phyloP scores from a whole-genome alignment of 176 grass and related monocot genomes.

The Tuctoria greenei region DNA sequence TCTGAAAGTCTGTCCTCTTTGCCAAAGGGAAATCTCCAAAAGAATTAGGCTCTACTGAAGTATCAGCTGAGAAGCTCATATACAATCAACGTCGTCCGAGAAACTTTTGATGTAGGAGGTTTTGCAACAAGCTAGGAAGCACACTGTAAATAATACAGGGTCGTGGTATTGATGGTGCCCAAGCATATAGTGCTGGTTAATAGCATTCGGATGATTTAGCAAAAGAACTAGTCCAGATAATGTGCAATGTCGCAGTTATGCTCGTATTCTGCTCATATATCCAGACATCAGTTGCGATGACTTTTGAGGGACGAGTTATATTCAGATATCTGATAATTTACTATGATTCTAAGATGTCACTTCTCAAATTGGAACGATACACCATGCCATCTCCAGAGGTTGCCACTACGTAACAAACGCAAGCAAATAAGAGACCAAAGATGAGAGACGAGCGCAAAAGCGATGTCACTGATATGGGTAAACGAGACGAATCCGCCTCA shows the following conservation, averaged over 20 bases:
- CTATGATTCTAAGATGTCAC: neutral
- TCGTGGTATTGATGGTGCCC: neutral
- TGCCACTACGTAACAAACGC: too few relatives aligned
- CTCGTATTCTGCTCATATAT: neutral
- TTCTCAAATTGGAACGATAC: too few relatives aligned
- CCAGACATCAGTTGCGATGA: neutral
- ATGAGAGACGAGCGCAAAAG: too few relatives aligned
- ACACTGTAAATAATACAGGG: conserved; percentile 29
- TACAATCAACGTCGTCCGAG: neutral
- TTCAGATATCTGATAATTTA: neutral
- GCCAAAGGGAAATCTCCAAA: conserved; percentile 59
- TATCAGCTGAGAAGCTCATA: conserved; percentile 1
- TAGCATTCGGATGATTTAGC: neutral
- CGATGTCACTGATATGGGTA: too few relatives aligned
- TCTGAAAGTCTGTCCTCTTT: conserved; percentile 68
- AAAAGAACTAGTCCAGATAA: neutral
- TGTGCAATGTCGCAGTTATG: neutral
- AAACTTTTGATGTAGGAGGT: neutral
- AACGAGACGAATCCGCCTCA: too few relatives aligned
- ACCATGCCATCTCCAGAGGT: too few relatives aligned
- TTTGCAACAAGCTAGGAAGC: neutral
- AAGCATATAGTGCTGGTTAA: neutral
- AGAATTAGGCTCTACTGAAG: conserved; percentile 75
- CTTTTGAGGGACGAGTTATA: neutral
- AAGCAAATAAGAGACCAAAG: too few relatives aligned